Evolutionary conservation across 2,329 filamentous ascomycete species (phyloP), one percentile per base, ranked within the genome.

Genomic region (Tolypocladium paradoxum): DNA sequence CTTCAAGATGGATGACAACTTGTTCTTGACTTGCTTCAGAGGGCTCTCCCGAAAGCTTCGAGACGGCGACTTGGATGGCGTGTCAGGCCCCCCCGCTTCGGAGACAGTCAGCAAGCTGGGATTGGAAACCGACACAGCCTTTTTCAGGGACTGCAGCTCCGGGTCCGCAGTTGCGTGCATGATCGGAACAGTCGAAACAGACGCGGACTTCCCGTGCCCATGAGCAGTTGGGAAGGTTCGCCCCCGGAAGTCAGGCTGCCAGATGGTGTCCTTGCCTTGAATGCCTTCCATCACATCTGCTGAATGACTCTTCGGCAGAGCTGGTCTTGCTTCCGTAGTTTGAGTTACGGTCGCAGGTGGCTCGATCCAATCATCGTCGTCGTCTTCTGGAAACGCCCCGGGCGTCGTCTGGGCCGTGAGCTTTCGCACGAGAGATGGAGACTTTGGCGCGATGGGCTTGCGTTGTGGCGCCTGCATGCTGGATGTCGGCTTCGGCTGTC

Each of bases 1-100:
- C 69, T 90, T 91, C 61, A 96, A 76, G 55, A 96, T 90, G 11
- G 91, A 95, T 48, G 92, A 95, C 48, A 97, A 76, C 66, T 90
- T 95, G 64, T 88, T 89, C 72, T 96, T 97, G 31, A 93, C 91
- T 50, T 93, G 90, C 68, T 91, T 96, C 55, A 96, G 70, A 6
- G 90, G 90, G 54, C 87, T 92, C 59, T 95, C 90, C 8, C 77
- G 75, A 61, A 81, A 75, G 49, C 66, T 72, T 52, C 80, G 72
- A 6, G 77, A 74, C 0, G 80, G 79, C 1, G 82, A 83, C 59
- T 82, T 83, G 3, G 72, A 66, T 57, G 78, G 72, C 67, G 79
- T 71, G 67, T 77, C 61, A 18, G 79, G 63, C 9, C 56, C 61
- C 16, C 65, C 65, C 7, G 64, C 57, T 55, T 77, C 75, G 0